These are phyloP conservation scores for Puccinellia tenuiflora DNA, from an alignment of 176 grass and related monocot species.

Conservation along the genomic window DNA sequence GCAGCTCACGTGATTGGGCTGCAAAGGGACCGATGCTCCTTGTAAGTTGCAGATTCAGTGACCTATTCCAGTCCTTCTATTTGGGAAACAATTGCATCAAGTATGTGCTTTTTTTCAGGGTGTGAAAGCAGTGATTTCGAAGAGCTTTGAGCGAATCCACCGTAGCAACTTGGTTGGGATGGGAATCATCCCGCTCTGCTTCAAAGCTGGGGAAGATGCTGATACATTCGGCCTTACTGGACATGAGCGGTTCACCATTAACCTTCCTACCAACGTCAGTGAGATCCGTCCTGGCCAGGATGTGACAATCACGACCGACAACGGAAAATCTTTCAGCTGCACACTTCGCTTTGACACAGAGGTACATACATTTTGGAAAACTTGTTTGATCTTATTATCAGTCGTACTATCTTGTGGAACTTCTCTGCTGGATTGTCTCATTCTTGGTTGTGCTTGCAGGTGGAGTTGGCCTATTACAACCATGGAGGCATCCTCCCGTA, in stretches of 20 bases:
- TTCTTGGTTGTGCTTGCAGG: constrained; percentile 42
- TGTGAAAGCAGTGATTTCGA: constrained; percentile 90
- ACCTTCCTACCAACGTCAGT: constrained; percentile 55
- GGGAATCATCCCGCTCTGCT: constrained; percentile 92
- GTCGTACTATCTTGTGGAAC: neutral
- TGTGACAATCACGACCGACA: constrained; percentile 51
- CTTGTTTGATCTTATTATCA: neutral
- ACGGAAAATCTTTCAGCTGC: constrained; percentile 80
- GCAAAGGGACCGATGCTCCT: constrained; percentile 96
- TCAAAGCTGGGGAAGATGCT: constrained; percentile 80
- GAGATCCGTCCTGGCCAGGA: constrained; percentile 93
- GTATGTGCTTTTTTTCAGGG: constrained; percentile 47
- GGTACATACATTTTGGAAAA: constrained; percentile 31
- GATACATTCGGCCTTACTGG: constrained; percentile 87
- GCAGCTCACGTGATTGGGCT: constrained; percentile 98
- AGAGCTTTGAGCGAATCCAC: constrained; percentile 99
- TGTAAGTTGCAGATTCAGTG: constrained; percentile 28
- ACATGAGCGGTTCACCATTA: constrained; percentile 72
- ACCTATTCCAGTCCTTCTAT: neutral
- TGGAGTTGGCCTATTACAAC: constrained; percentile 90
- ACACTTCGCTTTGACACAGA: constrained; percentile 75
- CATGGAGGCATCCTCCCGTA: constrained; percentile 93
- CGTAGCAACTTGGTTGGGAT: constrained; percentile 96
- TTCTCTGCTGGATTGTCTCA: neutral
- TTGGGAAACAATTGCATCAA: neutral